phyloP scores from a whole-genome alignment of 1,139 yeast species.

The Suhomyces chickasaworum region DNA sequence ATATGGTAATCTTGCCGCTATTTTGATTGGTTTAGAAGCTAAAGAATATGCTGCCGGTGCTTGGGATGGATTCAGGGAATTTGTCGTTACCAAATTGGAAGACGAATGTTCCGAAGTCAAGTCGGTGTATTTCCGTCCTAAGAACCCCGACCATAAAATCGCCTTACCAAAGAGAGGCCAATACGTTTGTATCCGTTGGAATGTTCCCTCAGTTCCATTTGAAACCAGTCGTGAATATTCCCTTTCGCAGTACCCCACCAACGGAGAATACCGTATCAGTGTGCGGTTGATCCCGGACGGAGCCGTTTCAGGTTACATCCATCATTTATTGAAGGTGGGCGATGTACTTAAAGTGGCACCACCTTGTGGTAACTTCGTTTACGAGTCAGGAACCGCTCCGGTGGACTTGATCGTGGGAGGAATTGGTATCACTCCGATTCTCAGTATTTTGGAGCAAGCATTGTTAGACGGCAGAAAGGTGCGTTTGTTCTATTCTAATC shows the following conservation, averaged over 20 bases:
- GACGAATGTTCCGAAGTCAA: slow-evolving; percentile 51
- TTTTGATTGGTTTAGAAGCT: slow-evolving; percentile 59
- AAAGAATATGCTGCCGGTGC: slow-evolving; percentile 47
- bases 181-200: slow-evolving; percentile 56
- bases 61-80: slow-evolving; percentile 61
- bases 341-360: slow-evolving; percentile 54
- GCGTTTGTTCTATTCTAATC: slow-evolving; percentile 34
- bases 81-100: slow-evolving; percentile 45
- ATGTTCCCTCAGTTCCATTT: slow-evolving; percentile 28
- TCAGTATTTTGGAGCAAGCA: slow-evolving; percentile 51
- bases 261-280: slow-evolving; percentile 52
- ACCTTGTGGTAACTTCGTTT: slow-evolving; percentile 59
- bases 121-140: slow-evolving; percentile 54
- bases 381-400: slow-evolving; percentile 32
- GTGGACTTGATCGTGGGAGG: slow-evolving; percentile 59
- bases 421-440: slow-evolving; percentile 67
- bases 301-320: slow-evolving; percentile 57
- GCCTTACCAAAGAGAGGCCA: slow-evolving; percentile 56
- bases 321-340: slow-evolving; percentile 51
- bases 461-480: slow-evolving; percentile 30
- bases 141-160: slow-evolving; percentile 38
- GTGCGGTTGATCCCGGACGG: slow-evolving; percentile 48
- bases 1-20: slow-evolving; percentile 62
- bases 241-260: slow-evolving; percentile 35
- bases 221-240: slow-evolving; percentile 56